Base-by-base conservation (phyloP, 192 early-diverging fungal genomes). In the Podila epigama region DNA sequence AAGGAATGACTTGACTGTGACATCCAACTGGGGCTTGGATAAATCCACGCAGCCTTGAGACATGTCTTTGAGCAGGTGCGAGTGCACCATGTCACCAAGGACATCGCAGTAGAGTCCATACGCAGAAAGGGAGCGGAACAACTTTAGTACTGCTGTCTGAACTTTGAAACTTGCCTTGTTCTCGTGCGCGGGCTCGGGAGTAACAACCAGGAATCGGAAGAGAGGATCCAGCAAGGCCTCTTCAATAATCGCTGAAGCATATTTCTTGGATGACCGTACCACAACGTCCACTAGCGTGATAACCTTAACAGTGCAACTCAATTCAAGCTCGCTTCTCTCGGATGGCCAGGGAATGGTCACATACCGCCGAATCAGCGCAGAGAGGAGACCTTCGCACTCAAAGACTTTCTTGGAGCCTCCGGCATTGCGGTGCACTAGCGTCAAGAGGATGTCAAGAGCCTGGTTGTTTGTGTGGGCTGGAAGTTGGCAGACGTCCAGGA, bases 41-140 rank as follows among this genome's bases (percentile, higher is more conserved):
- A 41, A 27, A 34, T 55, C 50, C 3, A 60, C 25, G 2, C 67
- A 39, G 4, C 59, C 37, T 0, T 64, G 44, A 9, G 64, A 55
- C 28, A 55, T 51, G 12, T 84, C 64, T 70, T 80, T 78, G 7
- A 63, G 42, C 35, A 81, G 41, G 9, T 79, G 29, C 3, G 75
- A 55, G 20, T 71, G 66, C 5, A 80, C 31, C 20, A 80, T 62
- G 28, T 86, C 85, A 4, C 65, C 70, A 5, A 86, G 39, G 16
- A 82, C 79, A 27, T 84, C 79, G 25, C 83, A 73, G 22, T 84
- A 80, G n/a, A 88, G 69, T 28, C 87, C 87, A 66, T 88, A 85
- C 10, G 69, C 78, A 18, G 77, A 66, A 7, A 85, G 51, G 0
- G 81, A 66, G 13, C 82, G 82, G 40, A 84, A 75, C 7, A 85